Conservation (phyloP, 2,329 filamentous ascomycete genomes). For the Xylaria arbuscula region DNA sequence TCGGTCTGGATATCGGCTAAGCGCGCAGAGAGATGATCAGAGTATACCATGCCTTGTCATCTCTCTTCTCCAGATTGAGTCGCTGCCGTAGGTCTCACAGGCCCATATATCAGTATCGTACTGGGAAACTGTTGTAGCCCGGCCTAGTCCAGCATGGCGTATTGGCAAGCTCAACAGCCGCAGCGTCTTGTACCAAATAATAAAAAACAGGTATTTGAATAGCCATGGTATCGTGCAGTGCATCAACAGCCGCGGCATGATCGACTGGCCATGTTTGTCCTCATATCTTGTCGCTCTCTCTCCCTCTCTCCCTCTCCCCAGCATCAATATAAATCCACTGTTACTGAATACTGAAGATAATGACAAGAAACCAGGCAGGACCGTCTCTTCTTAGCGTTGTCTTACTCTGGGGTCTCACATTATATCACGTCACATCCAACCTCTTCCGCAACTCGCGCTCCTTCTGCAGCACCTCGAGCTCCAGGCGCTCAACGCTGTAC, state of each 20-base stretch:
- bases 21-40: background rate
- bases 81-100: background rate
- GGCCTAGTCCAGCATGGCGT: too few relatives aligned
- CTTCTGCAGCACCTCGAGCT: conserved; percentile 85
- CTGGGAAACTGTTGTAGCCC: too few relatives aligned
- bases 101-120: background rate
- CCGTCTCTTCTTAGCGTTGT: background rate
- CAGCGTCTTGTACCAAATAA: background rate
- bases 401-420: background rate
- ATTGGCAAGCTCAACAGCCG: background rate
- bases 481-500: conserved; percentile 86
- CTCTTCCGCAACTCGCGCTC: conserved; percentile 68
- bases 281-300: background rate
- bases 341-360: background rate
- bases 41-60: background rate
- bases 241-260: background rate
- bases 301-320: background rate
- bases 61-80: background rate
- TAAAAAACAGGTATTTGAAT: background rate
- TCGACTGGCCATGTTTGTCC: background rate
- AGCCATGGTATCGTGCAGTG: background rate
- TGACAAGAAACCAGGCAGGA: background rate
- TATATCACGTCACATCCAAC: conserved; percentile 54
- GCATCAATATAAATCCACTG: background rate
- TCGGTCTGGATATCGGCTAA: background rate